phyloP scores from a whole-genome alignment of 768 basidiomycete species.

The Rhodotorula babjevae region DNA sequence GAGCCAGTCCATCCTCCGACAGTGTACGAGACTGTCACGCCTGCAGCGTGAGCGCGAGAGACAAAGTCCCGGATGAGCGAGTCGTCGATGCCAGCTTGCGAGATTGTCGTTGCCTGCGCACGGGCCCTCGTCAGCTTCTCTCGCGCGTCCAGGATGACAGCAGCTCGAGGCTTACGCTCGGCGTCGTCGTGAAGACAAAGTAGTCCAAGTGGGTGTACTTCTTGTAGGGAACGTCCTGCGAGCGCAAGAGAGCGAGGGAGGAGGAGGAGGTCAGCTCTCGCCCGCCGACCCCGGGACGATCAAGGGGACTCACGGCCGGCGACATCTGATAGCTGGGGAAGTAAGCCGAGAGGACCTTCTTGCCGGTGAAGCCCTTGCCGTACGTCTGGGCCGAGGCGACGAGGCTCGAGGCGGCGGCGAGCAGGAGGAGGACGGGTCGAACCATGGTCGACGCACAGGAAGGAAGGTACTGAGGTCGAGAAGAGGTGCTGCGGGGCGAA shows the following conservation, averaged over 20 bases:
- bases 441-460: neutral
- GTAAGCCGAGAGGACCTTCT: slow-evolving; percentile 21
- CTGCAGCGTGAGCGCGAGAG: slow-evolving; percentile 4
- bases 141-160: neutral
- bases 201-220: slow-evolving; percentile 28
- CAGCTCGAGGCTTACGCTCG: neutral
- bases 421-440: neutral
- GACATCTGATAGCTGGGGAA: slow-evolving; percentile 10
- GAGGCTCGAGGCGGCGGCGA: neutral
- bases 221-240: slow-evolving; percentile 12
- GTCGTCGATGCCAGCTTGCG: slow-evolving; percentile 25
- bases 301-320: neutral
- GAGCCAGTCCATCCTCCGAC: slow-evolving; percentile 71
- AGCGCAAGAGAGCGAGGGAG: too few relatives aligned
- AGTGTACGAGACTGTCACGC: slow-evolving; percentile 38
- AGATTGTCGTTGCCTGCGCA: slow-evolving; percentile 8
- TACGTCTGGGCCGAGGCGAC: neutral
- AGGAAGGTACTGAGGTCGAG: neutral
- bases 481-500: neutral
- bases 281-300: neutral
- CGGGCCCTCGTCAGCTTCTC: too few relatives aligned
- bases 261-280: neutral
- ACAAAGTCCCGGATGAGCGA: slow-evolving; percentile 25
- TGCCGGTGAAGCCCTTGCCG: slow-evolving; percentile 23
- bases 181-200: slow-evolving; percentile 33